These are phyloP conservation scores for Pythium rishiriense DNA, from an alignment of 352 stramenopile species.

Conservation along the genomic window DNA sequence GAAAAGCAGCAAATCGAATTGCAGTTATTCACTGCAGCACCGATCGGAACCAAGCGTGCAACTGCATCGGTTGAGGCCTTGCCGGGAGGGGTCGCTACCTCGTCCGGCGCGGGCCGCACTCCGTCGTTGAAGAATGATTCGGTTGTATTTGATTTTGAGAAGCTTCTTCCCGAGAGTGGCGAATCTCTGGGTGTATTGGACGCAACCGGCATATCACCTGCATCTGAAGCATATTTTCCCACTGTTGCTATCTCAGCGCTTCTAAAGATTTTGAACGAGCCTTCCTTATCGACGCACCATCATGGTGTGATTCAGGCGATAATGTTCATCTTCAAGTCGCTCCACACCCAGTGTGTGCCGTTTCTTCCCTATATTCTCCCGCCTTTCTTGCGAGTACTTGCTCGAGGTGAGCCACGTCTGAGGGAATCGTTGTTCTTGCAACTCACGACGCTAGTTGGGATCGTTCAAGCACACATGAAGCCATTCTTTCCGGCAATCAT, in stretches of 20 bases:
- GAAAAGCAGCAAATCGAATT: conserved; percentile 89
- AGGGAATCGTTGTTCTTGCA: conserved; percentile 97
- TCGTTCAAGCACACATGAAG: conserved; percentile 95
- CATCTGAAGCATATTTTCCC: conserved; percentile 95
- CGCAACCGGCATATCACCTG: conserved; percentile 64
- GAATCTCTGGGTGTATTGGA: conserved; percentile 59
- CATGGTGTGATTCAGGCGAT: conserved; percentile 97
- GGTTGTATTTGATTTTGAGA: conserved; percentile 68
- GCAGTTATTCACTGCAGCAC: conserved; percentile 80
- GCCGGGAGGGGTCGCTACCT: not conserved
- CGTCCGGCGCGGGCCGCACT: not conserved
- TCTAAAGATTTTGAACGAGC: conserved; percentile 95
- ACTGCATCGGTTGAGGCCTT: conserved; percentile 8
- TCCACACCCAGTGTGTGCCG: conserved; percentile 94
- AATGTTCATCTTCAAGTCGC: conserved; percentile 98
- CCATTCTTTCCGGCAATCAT: conserved; percentile 97
- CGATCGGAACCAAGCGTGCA: conserved; percentile 77
- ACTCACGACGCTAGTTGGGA: conserved; percentile 94
- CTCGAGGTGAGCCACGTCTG: conserved; percentile 88
- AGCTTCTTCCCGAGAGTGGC: conserved; percentile 46
- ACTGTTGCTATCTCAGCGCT: conserved; percentile 97
- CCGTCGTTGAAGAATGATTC: conserved; percentile 8
- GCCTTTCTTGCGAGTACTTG: conserved; percentile 95
- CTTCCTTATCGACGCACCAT: conserved; percentile 95
- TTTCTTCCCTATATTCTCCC: conserved; percentile 98